Conservation (phyloP, 441 rosid genomes). For the Geranium incanum region DNA sequence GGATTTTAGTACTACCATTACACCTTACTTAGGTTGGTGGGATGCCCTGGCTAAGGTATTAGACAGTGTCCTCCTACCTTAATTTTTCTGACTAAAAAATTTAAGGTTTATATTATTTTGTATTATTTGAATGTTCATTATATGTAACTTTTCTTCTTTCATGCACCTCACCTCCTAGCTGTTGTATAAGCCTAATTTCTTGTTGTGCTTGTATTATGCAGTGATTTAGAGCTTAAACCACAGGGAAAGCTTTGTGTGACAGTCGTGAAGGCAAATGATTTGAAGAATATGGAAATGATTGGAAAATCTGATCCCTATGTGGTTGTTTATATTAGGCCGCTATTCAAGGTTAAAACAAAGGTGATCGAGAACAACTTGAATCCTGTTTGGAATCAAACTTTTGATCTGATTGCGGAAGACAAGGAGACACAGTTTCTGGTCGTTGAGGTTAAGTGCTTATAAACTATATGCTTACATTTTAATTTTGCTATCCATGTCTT, state of each 20-base stretch:
- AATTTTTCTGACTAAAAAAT: too few species aligned
- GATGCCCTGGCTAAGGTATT: too few species aligned
- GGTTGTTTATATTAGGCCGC: constrained; percentile 60
- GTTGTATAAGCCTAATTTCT: neutral
- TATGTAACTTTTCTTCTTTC: neutral
- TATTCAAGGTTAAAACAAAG: constrained; percentile 72
- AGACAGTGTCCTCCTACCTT: too few species aligned
- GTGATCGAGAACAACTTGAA: constrained; percentile 74
- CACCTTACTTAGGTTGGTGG: too few species aligned
- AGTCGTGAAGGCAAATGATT: constrained; percentile 57
- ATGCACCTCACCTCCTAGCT: neutral
- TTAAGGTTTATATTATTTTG: neutral
- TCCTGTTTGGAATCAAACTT: constrained; percentile 85
- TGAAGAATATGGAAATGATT: constrained; percentile 96
- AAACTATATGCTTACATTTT: neutral
- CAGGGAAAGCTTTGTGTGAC: constrained; percentile 71
- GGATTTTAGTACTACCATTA: too few species aligned
- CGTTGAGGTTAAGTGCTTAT: constrained; percentile 41
- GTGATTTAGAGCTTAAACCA: constrained; percentile 93
- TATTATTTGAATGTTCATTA: neutral
- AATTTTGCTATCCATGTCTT: too few species aligned
- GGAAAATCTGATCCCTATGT: constrained; percentile 97
- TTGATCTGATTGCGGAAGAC: constrained; percentile 86
- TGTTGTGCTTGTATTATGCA: constrained; percentile 22
- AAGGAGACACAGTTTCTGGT: constrained; percentile 80